phyloP scores from a whole-genome alignment of 2,329 filamentous ascomycete species.

The Didymella keratinophila region DNA sequence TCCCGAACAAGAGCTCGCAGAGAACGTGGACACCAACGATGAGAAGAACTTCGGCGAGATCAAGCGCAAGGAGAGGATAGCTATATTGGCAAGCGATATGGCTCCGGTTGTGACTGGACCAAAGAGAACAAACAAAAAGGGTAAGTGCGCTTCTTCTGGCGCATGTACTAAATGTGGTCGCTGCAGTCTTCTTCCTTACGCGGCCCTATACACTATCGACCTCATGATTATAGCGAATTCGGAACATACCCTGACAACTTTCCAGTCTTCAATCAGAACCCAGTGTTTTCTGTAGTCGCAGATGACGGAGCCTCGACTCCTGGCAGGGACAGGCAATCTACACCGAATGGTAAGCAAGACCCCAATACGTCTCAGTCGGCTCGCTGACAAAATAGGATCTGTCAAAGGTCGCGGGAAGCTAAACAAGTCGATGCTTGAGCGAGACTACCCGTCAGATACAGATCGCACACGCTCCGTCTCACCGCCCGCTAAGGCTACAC shows the following conservation, averaged over 20 bases:
- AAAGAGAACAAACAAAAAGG: constrained; percentile 59
- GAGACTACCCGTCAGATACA: constrained; percentile 54
- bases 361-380: background rate
- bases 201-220: too few species aligned
- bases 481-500: constrained; percentile 50
- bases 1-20: constrained; percentile 68
- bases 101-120: constrained; percentile 67
- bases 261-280: constrained; percentile 52
- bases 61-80: constrained; percentile 76
- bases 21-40: constrained; percentile 77
- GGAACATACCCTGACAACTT: constrained; percentile 17
- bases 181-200: background rate
- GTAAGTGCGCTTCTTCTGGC: constrained; percentile 31
- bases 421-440: constrained; percentile 44
- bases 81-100: constrained; percentile 78
- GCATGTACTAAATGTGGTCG: background rate
- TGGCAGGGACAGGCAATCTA: constrained; percentile 50
- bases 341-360: constrained; percentile 44
- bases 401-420: constrained; percentile 47
- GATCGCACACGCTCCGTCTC: constrained; percentile 58
- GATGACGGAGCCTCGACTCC: constrained; percentile 52
- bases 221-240: background rate
- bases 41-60: constrained; percentile 74
- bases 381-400: constrained; percentile 36
- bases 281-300: constrained; percentile 52